Base-by-base conservation (phyloP, 306 rosid species). In the Quercus parvula region DNA sequence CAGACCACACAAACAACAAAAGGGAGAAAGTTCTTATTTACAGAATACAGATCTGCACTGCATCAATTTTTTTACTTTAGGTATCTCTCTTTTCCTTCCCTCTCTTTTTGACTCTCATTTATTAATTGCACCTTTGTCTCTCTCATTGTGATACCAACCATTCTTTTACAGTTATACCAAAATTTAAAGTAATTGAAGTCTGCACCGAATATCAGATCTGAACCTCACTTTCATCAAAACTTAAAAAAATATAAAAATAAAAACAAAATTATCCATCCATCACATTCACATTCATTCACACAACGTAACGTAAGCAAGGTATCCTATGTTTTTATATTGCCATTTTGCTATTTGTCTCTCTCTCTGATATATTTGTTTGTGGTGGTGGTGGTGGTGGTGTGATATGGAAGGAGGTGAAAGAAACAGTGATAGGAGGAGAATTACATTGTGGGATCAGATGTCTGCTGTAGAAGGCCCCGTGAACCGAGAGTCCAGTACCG, bases 401-500 rank as follows among this genome's bases (percentile, higher is more conserved):
- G 12, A 20, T 35, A 82, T 86, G 84, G 91, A 86, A 89, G 86
- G 90, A 76, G 84, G 68, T 87, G 84, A 41, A 41, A 41, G 46
- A 41, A 8, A 41, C 46, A 41, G 46, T 8, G 46, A 41, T 41
- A 41, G 46, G 86, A 88, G 96, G 75, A 89, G 96, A 75, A 6
- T 84, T 41, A 86, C 90, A 49, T 85, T 92, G 56, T 83, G 81
- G 61, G 97, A 95, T 33, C 94, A 91, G 87, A 92, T 95, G 98
- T 86, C 92, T 64, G 90, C 88, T 20, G 83, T 70, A 1, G 81
- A 86, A 25, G 84, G 83, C 87, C 69, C 86, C 55, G 25, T 35
- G 24, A 49, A 13, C 17, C 82, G 91, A 46, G 82, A 82, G 46
- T 30, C 87, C 5, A 76, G 81, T 18, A 74, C 91, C 6, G 91